Evolutionary conservation across 805 yeast genomes (phyloP), one percentile per base, ranked within the genome.

Genomic region (Saccharomycopsis malanga): DNA sequence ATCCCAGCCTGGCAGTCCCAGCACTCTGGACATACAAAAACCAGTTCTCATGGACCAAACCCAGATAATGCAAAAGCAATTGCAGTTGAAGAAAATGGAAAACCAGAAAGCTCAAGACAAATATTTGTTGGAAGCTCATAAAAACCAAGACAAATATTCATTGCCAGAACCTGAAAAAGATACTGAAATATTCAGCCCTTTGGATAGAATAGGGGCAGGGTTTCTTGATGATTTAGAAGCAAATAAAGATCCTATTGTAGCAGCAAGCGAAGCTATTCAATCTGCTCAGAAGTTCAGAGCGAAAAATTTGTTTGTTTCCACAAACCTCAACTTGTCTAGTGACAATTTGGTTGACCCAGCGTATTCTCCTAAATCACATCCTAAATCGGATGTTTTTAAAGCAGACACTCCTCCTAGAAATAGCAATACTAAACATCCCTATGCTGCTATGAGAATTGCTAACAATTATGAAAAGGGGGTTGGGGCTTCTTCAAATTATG

Each of bases 231-330:
- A 32, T 32, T 12, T 27, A 27, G 30, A 7, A 12, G 36, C 9
- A 6, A 10, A 10, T n/a, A 23, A 35, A 25, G 42, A 43, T 18
- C 44, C n/a, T 7, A 12, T 49, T 4, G 4, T 6, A 20, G 50
- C 50, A 15, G 53, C 50, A 10, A 49, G 35, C 34, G 53, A 49
- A 20, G 53, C 53, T 9, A 45, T 42, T 30, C 50, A 42, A 15
- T 40, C 24, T n/a, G 50, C 50, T 7, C 53, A 49, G 34, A 41
- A 46, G 22, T 42, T 49, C 30, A 29, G 49, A 30, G 50, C 48
- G 7, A 42, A 46, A n/a, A 49, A 49, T 22, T 46, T 49, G 32
- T 46, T 45, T 34, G 17, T 45, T 4, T 24, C 30, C 6, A 12
- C 36, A 5, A 32, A n/a, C 17, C 6, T 32, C 36, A 32, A 32